Base-by-base conservation (phyloP, 2,329 filamentous ascomycete species). In the Kalaharituber pfeilii region DNA sequence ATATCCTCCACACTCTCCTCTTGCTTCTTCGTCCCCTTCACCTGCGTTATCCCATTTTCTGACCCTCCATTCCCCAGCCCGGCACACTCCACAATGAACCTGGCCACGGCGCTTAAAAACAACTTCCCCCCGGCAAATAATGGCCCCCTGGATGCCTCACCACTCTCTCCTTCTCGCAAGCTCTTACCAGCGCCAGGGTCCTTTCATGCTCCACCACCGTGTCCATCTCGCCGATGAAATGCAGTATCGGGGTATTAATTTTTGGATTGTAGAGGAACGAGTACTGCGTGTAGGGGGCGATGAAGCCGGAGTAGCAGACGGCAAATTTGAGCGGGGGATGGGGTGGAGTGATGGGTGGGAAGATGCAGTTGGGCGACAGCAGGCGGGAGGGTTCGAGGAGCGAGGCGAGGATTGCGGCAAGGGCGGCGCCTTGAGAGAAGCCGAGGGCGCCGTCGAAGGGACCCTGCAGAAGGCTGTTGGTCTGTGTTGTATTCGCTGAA, bases 91-190 rank as follows among this genome's bases (percentile, higher is more conserved):
- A 71, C 72, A 49, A 82, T 75, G 62, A 82, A 83, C 13, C 69
- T 71, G 44, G 79, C 73, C 51, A 79, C 67, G 33, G 74, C 77
- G 67, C 75, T 73, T 33, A 82, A 71, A 67, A 75, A 80, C 56
- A 75, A 74, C 66, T 78, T 65, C 79, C 75, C 60, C 75, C 76
- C 1, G 80, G 79, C 65, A 83, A 66, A 62, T 82, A 82, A 65
- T 83, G 80, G 0, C 80, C 79, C 29, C 80, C 80, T 50, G 80
- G 80, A 69, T 83, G 80, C 67, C 76, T 78, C 52, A 82, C 72
- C n/a, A 82, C 73, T 58, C 69, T 72, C 5, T 69, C 72, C 53
- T 73, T 71, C 9, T 65, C 72, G 66, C 77, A 81, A 29, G 73
- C 73, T 45, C 77, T 71, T 6, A 79, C 72, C 50, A 82, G 65